phyloP scores from a whole-genome alignment of 2,329 filamentous ascomycete species.

The Ambrosiella xylebori region DNA sequence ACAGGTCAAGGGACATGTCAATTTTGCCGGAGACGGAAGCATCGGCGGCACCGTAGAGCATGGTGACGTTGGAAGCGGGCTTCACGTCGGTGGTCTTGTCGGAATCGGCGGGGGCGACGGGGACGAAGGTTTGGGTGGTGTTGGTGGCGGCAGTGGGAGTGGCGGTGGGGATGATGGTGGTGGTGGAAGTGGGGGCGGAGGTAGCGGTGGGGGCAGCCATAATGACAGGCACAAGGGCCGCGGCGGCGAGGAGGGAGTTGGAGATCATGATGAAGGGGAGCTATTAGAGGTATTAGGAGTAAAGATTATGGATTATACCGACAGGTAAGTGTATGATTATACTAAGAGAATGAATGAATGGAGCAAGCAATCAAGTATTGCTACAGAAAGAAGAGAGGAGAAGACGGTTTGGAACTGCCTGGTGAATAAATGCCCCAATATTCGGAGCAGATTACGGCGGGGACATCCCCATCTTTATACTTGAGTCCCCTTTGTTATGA shows the following conservation, averaged over 20 bases:
- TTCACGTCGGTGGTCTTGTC: constrained; percentile 12
- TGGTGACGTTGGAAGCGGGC: constrained; percentile 2
- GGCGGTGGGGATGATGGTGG: neutral
- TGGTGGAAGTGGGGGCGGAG: neutral
- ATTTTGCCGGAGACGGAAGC: constrained; percentile 14
- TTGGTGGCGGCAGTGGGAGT: neutral
- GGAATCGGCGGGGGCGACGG: constrained; percentile 11
- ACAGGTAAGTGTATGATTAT: neutral
- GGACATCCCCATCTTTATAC: neutral
- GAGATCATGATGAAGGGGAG: neutral
- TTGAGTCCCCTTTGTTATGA: neutral
- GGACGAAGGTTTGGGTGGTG: constrained; percentile 5
- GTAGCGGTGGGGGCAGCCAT: neutral
- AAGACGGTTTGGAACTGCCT: neutral
- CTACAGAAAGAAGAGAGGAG: neutral
- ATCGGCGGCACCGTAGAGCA: constrained; percentile 14
- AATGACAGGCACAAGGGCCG: neutral
- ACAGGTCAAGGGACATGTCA: constrained; percentile 15
- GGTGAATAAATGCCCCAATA: neutral
- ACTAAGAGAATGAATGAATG: neutral
- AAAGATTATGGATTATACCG: neutral
- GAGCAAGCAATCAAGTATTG: neutral
- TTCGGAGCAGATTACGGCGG: no score
- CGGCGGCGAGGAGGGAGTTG: neutral
- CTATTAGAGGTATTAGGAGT: neutral